Evolutionary conservation across 257 asterid genomes (phyloP).

Genomic region (Cinchona pubescens): DNA sequence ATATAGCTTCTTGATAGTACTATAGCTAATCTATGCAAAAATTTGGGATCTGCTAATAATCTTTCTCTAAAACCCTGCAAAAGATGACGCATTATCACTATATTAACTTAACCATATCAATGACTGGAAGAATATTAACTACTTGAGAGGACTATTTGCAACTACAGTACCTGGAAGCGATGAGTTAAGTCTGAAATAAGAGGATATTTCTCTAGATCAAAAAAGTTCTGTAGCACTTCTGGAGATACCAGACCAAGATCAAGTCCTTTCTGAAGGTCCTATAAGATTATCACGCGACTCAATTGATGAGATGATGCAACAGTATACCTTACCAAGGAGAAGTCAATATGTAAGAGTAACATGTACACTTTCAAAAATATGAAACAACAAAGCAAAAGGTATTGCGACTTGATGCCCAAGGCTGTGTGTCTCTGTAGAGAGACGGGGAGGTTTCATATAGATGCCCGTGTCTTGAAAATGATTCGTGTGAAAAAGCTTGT

Average conservation of each 20-base stretch:
- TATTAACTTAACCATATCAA: conserved; percentile 4
- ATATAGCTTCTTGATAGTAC: conserved; percentile 96
- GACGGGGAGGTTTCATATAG: background rate
- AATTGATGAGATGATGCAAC: conserved; percentile 12
- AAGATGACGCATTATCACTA: conserved; percentile 15
- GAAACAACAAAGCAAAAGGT: background rate
- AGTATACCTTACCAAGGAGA: conserved; percentile 1
- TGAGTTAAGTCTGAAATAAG: conserved; percentile 60
- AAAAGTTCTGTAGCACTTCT: conserved; percentile 85
- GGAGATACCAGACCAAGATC: conserved; percentile 97
- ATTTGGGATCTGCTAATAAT: conserved; percentile 91
- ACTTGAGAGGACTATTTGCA: background rate
- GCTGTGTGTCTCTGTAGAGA: background rate
- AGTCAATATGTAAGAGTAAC: background rate
- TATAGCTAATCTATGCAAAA: conserved; percentile 80
- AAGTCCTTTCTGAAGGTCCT: conserved; percentile 93
- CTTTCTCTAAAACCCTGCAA: conserved; percentile 94
- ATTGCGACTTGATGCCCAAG: background rate
- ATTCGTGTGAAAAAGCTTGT: background rate
- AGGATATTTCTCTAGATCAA: conserved; percentile 86
- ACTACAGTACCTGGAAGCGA: conserved; percentile 63
- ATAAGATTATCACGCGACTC: conserved; percentile 18
- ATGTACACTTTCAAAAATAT: background rate
- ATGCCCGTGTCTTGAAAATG: background rate
- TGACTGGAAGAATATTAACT: conserved; percentile 5